Evolutionary conservation across 2,329 filamentous ascomycete genomes (phyloP), one percentile per base, ranked within the genome.

Genomic region (Amphichorda felina): DNA sequence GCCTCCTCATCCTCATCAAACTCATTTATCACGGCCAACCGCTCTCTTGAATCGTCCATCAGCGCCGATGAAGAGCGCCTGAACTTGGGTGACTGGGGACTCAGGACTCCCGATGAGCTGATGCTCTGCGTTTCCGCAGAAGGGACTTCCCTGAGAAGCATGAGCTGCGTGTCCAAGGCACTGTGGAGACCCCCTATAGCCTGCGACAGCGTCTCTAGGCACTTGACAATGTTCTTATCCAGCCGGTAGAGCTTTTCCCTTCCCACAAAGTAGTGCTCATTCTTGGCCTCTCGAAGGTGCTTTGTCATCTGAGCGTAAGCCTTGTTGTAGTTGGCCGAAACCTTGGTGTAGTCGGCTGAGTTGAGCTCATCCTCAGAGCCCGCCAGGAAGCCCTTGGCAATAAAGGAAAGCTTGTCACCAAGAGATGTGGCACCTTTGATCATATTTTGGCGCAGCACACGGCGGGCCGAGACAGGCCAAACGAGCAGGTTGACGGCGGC

Each of bases 131-230:
- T 16, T 5, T 32, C 39, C 7, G 34, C 14, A 4, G 34, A 8
- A 9, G 59, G 55, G 3, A 60, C 64, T 51, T 91, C 82, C 41
- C 79, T 78, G 24, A 94, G 66, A 22, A 96, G 69, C 13, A 81
- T 74, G 50, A 96, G 94, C 50, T 98, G 89, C 16, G 87, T 88
- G 39, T 82, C 74, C 18, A 91, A 84, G 24, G 91, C 87, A 63
- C 87, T 94, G 44, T 87, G 74, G 49, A 98, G 63, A 7, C 89
- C 91, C 54, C 89, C 88, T 43, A 95, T 80, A 44, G 86, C 87
- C 53, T 95, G 88, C 4, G 85, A 79, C 19, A 96, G 68, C 32
- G 75, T 78, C 53, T 94, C 85, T 48, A 96, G 74, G 44, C 84
- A 89, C 49, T 85, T 81, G 30, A 89, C 82, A 4, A 96, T 70